Evolutionary conservation across 202 grass and related monocot species (phyloP), one percentile per base, ranked within the genome.

Genomic region (Schoenoplectus triqueter): DNA sequence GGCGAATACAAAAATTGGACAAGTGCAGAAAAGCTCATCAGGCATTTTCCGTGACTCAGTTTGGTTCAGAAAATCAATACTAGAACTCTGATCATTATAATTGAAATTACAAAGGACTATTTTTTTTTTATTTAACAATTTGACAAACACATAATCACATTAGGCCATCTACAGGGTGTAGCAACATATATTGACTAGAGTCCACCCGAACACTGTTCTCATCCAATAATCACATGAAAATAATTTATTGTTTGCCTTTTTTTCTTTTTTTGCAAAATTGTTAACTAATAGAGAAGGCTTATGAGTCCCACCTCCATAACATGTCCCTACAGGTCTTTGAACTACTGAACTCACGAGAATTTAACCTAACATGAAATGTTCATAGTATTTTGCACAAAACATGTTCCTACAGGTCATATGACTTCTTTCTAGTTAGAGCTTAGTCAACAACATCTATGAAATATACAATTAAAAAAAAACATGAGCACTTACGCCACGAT

Each of bases 401-500:
- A 31, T 31, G 31, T 31, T 31, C 19, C 7, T 40, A 52, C 15
- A 5, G 5, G 2, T 31, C 8, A 41, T 15, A 78, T 45, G 60
- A 1, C 3, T 17, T 60, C 31, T 31, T 7, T 31, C 78, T 75
- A 87, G 50, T 41, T 80, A 78, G 39, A 44, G 2, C 64, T 42
- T 1, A 17, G 63, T 13, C 19, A 49, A 15, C 22, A 72, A 70
- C 31, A 64, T 52, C 4, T 56, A 7, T n/a, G 18, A 1, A 70
- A 31, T 42, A 60, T 57, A 54, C 17, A 72, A 3, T 13, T 42
- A 42, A 45, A 7, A 31, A 31, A 6, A 10, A 22, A 10, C 22
- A 9, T 31, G 49, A 15, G 7, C 3, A 85, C 93, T 94, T 84
- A 99, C 96, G 96, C 93, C 20, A 99, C 96, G 50, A 99, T 68